phyloP scores from a whole-genome alignment of 225 moss, liverwort and hornwort genomes.

The Antitrichia curtipendula region DNA sequence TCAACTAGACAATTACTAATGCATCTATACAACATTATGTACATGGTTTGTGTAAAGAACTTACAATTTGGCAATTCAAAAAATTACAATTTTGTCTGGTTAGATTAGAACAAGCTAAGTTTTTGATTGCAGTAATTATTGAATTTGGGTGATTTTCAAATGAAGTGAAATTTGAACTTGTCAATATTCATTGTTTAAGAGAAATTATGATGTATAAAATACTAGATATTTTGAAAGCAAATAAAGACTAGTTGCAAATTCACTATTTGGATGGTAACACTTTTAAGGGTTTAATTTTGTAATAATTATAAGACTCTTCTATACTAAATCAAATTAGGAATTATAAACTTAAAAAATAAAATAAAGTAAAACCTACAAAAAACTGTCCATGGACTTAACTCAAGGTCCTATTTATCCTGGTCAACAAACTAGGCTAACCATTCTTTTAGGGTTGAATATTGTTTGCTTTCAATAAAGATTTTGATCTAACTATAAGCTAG shows the following conservation, averaged over 20 bases:
- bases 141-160: not conserved
- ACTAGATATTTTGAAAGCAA: not conserved
- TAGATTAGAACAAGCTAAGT: not conserved
- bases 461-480: not conserved
- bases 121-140: too few species aligned
- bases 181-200: not conserved
- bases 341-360: not conserved
- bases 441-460: not conserved
- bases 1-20: not conserved
- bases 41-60: not conserved
- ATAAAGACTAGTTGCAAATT: not conserved
- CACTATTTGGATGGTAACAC: not conserved
- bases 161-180: not conserved
- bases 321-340: not conserved
- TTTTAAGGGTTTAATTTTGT: not conserved
- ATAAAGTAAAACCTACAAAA: not conserved
- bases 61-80: not conserved
- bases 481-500: not conserved
- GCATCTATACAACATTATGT: too few species aligned
- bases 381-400: too few species aligned
- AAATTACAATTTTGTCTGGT: not conserved
- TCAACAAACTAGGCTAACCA: not conserved
- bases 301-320: not conserved
- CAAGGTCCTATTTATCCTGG: rapidly evolving
- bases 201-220: too few species aligned